These are phyloP conservation scores for Myochromella boudieri DNA, from an alignment of 768 basidiomycete genomes.

Conservation along the genomic window DNA sequence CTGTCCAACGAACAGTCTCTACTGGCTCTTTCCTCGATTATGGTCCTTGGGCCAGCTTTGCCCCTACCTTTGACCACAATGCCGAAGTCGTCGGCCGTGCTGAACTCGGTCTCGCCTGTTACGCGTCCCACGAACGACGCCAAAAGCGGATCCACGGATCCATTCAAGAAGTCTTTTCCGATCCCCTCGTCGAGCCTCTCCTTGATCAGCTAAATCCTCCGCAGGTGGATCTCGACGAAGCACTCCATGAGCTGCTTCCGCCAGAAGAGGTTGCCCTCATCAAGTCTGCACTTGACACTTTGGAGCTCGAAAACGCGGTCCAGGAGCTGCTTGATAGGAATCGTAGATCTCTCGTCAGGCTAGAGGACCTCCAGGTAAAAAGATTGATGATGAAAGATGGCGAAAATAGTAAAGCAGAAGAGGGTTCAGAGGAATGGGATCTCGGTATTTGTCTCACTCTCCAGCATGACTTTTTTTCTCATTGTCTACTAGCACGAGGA, in stretches of 20 bases:
- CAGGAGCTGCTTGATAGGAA: conserved; percentile 69
- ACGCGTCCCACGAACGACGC: conserved; percentile 43
- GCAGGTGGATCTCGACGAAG: conserved; percentile 33
- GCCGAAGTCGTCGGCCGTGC: conserved; percentile 67
- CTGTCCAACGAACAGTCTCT: conserved; percentile 53
- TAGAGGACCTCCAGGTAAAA: conserved; percentile 64
- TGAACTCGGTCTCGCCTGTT: conserved; percentile 60
- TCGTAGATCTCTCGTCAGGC: conserved; percentile 55
- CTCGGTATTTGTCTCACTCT: conserved; percentile 51
- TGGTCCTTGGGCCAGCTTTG: conserved; percentile 73
- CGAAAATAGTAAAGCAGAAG: conserved; percentile 46
- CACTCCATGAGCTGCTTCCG: conserved; percentile 55
- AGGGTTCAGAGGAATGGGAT: conserved; percentile 82
- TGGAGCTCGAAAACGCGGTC: conserved; percentile 69
- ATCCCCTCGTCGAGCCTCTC: conserved; percentile 5
- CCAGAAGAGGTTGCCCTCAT: conserved; percentile 54
- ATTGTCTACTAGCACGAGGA: conserved; percentile 54
- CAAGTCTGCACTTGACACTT: conserved; percentile 56
- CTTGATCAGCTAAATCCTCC: not conserved
- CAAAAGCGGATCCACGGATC: conserved; percentile 25
- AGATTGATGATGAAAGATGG: conserved; percentile 52
- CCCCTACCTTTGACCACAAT: conserved; percentile 77
- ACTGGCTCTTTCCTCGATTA: conserved; percentile 78
- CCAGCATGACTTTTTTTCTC: conserved; percentile 11
- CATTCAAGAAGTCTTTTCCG: conserved; percentile 24